Evolutionary conservation across 192 early-diverging fungal genomes (phyloP).

Genomic region (Podila horticola): DNA sequence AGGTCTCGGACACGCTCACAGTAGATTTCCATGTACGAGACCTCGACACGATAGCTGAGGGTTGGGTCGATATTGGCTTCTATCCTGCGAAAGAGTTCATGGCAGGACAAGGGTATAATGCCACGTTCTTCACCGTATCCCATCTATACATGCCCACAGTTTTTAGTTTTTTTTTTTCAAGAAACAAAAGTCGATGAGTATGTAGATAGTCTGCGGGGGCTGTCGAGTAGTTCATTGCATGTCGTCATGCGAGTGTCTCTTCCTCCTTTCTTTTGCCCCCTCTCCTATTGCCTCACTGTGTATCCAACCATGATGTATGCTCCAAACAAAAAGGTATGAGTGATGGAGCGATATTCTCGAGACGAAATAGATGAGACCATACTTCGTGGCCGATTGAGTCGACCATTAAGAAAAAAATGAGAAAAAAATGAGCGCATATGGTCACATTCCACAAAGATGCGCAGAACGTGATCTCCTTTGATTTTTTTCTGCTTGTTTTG

Average conservation of each 20-base stretch:
- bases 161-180: neutral
- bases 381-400: no score
- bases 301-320: no score
- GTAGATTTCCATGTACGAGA: conserved; percentile 94
- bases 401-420: neutral
- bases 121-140: conserved; percentile 83
- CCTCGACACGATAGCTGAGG: conserved; percentile 73
- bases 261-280: neutral
- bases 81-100: conserved; percentile 81
- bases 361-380: no score
- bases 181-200: no score
- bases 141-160: conserved; percentile 53
- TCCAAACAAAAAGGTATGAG: no score
- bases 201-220: no score
- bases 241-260: neutral
- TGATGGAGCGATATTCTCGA: no score
- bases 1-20: conserved; percentile 87
- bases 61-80: conserved; percentile 47
- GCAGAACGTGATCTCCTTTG: conserved; percentile 3
- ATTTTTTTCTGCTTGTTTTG: neutral
- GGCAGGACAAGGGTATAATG: conserved; percentile 88
- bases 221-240: neutral
- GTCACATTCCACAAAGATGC: neutral
- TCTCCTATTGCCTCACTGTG: neutral
- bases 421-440: neutral